Evolutionary conservation across 345 rosid species (phyloP).

Genomic region (Diplotaxis tenuifolia): DNA sequence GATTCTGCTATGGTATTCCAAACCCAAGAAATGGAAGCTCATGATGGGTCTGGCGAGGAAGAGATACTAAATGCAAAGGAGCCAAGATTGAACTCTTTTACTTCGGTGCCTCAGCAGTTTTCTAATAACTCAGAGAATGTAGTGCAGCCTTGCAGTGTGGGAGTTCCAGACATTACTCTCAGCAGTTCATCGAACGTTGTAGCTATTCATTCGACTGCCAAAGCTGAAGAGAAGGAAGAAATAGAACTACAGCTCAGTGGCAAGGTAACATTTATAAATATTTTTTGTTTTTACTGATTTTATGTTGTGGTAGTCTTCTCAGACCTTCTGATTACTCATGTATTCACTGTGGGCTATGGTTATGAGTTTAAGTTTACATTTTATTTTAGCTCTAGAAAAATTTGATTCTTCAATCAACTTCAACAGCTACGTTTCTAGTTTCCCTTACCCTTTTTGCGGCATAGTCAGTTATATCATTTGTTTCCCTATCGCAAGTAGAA

Average conservation of each 20-base stretch:
- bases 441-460: too few species aligned
- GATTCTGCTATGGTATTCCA: conserved; percentile 41
- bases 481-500: too few species aligned
- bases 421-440: too few species aligned
- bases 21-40: conserved; percentile 35
- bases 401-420: too few species aligned
- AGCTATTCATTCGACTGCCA: conserved; percentile 30
- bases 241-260: conserved; percentile 24
- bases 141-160: conserved; percentile 13
- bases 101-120: conserved; percentile 42
- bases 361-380: too few species aligned
- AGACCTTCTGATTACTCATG: too few species aligned
- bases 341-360: too few species aligned
- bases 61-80: conserved; percentile 31
- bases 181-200: conserved; percentile 23
- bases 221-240: conserved; percentile 40
- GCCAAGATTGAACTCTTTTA: conserved; percentile 39
- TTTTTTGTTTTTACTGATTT: too few species aligned
- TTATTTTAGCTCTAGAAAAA: too few species aligned
- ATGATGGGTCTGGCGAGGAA: conserved; percentile 35
- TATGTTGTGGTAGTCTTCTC: too few species aligned
- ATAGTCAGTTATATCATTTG: too few species aligned
- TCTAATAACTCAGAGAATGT: conserved; percentile 16
- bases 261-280: conserved; percentile 42
- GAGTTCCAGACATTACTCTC: conserved; percentile 36